These are phyloP conservation scores for Amoebophrya sp. DNA, from an alignment of 169 alveolate genomes.

Conservation along the genomic window DNA sequence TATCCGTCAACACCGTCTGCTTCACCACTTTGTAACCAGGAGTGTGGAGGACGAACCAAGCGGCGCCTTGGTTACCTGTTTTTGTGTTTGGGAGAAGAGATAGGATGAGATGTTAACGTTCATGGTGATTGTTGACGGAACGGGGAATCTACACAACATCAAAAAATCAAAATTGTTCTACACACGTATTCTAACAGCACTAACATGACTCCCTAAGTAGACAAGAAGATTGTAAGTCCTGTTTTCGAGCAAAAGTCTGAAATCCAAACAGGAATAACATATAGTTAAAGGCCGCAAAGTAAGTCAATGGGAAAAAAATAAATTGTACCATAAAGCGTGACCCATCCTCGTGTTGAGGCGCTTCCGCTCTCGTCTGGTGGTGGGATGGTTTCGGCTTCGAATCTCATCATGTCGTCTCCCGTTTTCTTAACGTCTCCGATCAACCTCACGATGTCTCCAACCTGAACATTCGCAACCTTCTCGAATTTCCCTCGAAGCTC, in stretches of 20 bases:
- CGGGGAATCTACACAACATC: too few species aligned
- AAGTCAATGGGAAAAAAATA: too few species aligned
- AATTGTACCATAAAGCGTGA: background rate
- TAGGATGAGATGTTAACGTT: too few species aligned
- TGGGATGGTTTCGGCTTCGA: conserved; percentile 13
- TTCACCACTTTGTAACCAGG: background rate
- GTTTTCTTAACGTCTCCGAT: background rate
- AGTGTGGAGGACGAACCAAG: background rate
- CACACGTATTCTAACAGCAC: too few species aligned
- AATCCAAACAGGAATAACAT: too few species aligned
- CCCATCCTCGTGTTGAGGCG: background rate
- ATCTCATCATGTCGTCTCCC: background rate
- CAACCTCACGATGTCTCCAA: background rate
- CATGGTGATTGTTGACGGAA: too few species aligned
- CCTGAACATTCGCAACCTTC: background rate
- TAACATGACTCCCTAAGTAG: too few species aligned
- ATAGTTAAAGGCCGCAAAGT: too few species aligned
- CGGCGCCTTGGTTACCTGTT: background rate
- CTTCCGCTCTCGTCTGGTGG: background rate
- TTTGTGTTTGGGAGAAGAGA: too few species aligned
- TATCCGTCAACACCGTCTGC: background rate
- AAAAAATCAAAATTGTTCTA: background rate
- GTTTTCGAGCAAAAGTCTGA: too few species aligned
- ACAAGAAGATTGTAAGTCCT: too few species aligned
- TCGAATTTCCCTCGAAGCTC: background rate